Conservation (phyloP, 495 filamentous ascomycete genomes). For the Pyronema domesticum region DNA sequence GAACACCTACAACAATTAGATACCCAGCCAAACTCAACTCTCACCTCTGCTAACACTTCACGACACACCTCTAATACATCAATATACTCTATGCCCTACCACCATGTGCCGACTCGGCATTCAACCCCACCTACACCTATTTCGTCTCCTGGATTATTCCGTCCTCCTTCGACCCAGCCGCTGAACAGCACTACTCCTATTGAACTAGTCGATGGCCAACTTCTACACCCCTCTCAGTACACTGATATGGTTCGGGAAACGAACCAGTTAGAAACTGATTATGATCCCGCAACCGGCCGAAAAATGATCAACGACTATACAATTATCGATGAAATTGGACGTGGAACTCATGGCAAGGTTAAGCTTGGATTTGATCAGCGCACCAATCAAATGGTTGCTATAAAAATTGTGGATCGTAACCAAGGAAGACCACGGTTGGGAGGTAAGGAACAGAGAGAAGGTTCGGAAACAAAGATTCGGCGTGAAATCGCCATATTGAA, state of each 20-base stretch:
- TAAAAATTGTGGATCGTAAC: constrained; percentile 96
- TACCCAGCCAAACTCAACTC: constrained; percentile 9
- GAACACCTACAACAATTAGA: not conserved
- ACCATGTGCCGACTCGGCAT: constrained; percentile 13
- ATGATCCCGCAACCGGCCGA: constrained; percentile 68
- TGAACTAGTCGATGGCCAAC: constrained; percentile 5
- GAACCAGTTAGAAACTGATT: constrained; percentile 73
- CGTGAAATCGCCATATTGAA: constrained; percentile 95
- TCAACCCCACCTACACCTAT: constrained; percentile 22
- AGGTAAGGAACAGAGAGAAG: constrained; percentile 31
- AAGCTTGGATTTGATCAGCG: constrained; percentile 70
- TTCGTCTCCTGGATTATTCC: constrained; percentile 20
- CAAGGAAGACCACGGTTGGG: constrained; percentile 85
- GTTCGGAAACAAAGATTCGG: constrained; percentile 57
- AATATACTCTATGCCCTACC: constrained; percentile 17
- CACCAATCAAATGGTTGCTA: constrained; percentile 69
- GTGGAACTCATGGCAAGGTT: constrained; percentile 91
- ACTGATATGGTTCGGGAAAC: constrained; percentile 31
- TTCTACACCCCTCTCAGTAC: constrained; percentile 21
- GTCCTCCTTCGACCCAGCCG: constrained; percentile 16
- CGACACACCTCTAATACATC: constrained; percentile 20
- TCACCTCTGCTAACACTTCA: constrained; percentile 21
- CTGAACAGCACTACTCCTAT: constrained; percentile 6
- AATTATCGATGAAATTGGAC: constrained; percentile 85
- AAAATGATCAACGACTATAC: constrained; percentile 97